These are phyloP conservation scores for Kwoniella shandongensis DNA, from an alignment of 768 basidiomycete species.

Conservation along the genomic window DNA sequence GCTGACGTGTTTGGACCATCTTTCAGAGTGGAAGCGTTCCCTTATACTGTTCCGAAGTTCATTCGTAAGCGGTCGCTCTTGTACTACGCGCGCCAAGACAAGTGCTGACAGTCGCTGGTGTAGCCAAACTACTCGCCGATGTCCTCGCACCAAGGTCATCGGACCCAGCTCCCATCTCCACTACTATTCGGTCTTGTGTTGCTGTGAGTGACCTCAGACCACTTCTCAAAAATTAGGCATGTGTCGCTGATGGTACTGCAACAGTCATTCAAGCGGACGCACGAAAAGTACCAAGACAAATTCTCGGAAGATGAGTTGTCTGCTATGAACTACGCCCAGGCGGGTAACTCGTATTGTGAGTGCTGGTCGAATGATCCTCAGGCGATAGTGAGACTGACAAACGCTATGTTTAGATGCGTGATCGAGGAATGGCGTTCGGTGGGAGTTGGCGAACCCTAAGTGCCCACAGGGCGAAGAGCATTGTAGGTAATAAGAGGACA, in stretches of 20 bases:
- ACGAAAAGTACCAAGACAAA: constrained; percentile 76
- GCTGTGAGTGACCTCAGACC: constrained; percentile 19
- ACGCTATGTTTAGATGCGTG: no score
- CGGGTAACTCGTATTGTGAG: constrained; percentile 66
- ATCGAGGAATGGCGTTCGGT: no score
- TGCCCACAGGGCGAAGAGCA: no score
- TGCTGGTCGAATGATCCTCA: constrained; percentile 3
- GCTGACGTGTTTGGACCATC: background rate
- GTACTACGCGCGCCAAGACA: background rate
- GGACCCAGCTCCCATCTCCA: constrained; percentile 86
- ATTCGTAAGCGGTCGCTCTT: constrained; percentile 59
- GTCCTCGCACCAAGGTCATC: constrained; percentile 79
- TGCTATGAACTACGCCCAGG: constrained; percentile 80
- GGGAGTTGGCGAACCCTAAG: no score
- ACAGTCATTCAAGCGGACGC: constrained; percentile 55
- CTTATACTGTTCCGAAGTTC: constrained; percentile 93
- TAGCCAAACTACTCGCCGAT: constrained; percentile 72
- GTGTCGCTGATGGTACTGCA: constrained; percentile 39
- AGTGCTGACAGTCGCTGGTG: background rate
- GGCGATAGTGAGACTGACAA: no score
- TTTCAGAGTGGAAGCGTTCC: constrained; percentile 75
- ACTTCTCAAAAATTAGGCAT: no score
- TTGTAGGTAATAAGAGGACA: no score
- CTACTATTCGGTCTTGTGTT: constrained; percentile 77
- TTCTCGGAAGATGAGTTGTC: constrained; percentile 90